Evolutionary conservation across 768 basidiomycete species (phyloP).

Genomic region (Tulasnella sp.): DNA sequence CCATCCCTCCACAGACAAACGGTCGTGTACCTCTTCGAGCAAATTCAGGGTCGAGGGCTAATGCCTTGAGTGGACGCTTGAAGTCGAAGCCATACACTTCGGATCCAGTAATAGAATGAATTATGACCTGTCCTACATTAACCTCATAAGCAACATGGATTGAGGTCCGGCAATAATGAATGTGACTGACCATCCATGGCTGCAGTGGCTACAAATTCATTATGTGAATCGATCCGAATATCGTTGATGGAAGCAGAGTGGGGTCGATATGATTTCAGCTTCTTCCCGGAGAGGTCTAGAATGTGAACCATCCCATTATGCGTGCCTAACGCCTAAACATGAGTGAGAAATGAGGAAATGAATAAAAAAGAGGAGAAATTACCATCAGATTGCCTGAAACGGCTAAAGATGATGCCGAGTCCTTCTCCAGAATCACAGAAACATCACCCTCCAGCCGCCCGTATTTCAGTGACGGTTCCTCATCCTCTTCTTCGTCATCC

Average conservation of each 20-base stretch:
- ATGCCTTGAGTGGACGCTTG: slow-evolving; percentile 80
- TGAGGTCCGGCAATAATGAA: not conserved
- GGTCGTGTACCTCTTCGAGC: slow-evolving; percentile 61
- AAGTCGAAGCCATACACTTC: slow-evolving; percentile 82
- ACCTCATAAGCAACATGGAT: not conserved
- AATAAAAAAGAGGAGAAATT: slow-evolving; percentile 20
- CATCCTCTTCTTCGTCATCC: slow-evolving; percentile 62
- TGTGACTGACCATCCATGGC: slow-evolving; percentile 72
- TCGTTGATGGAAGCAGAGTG: slow-evolving; percentile 81
- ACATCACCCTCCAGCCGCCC: slow-evolving; percentile 61
- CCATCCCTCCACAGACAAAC: slow-evolving; percentile 85
- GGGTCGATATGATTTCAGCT: slow-evolving; percentile 80
- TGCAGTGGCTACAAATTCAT: slow-evolving; percentile 83
- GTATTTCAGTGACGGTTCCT: slow-evolving; percentile 88
- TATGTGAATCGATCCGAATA: slow-evolving; percentile 68
- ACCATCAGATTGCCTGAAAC: slow-evolving; percentile 67
- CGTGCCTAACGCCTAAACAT: slow-evolving; percentile 69
- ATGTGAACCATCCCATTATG: slow-evolving; percentile 88
- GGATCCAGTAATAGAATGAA: slow-evolving; percentile 63
- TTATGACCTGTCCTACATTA: slow-evolving; percentile 68
- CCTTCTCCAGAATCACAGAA: slow-evolving; percentile 72
- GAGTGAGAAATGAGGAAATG: slow-evolving; percentile 8
- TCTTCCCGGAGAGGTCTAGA: slow-evolving; percentile 60
- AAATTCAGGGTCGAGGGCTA: slow-evolving; percentile 85
- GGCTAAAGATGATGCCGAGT: slow-evolving; percentile 72